phyloP scores from a whole-genome alignment of 1,284 basidiomycete genomes.

The Austroboletus novae-zelandiae region DNA sequence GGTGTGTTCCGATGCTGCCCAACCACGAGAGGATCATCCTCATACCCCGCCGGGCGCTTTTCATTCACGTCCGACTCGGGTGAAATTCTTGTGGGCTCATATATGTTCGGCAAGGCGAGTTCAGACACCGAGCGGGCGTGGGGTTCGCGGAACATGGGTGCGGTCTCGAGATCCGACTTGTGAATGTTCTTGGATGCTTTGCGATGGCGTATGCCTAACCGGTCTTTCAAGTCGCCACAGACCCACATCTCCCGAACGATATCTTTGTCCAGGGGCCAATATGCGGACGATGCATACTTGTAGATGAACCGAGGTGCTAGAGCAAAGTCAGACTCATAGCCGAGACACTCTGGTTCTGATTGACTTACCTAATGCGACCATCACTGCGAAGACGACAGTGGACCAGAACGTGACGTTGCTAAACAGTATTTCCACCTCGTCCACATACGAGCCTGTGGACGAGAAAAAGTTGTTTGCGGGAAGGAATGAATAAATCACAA shows the following conservation, averaged over 20 bases:
- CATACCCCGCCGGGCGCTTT: conserved; percentile 6
- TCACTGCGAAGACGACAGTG: conserved; percentile 64
- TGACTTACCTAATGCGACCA: conserved; percentile 67
- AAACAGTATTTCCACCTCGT: conserved; percentile 75
- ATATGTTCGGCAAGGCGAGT: conserved; percentile 33
- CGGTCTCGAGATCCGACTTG: conserved; percentile 48
- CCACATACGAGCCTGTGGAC: conserved; percentile 61
- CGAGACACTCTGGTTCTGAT: too few relatives aligned
- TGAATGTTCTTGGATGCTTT: conserved; percentile 43
- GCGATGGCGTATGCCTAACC: conserved; percentile 69
- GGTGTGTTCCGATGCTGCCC: neutral
- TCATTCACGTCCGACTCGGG: conserved; percentile 21
- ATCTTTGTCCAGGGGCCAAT: conserved; percentile 76
- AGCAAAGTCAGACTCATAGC: conserved; percentile 18
- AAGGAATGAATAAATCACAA: conserved; percentile 82
- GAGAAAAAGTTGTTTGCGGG: conserved; percentile 33
- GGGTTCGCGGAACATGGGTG: conserved; percentile 65
- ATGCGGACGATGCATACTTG: conserved; percentile 67
- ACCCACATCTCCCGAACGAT: conserved; percentile 92
- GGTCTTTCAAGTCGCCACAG: conserved; percentile 78
- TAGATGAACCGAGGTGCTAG: conserved; percentile 70
- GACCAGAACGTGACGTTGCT: conserved; percentile 83
- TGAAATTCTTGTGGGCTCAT: conserved; percentile 46
- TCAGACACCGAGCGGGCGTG: conserved; percentile 67
- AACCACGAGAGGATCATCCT: conserved; percentile 2